phyloP scores from a whole-genome alignment of 495 filamentous ascomycete species.

The Neurospora sp. region DNA sequence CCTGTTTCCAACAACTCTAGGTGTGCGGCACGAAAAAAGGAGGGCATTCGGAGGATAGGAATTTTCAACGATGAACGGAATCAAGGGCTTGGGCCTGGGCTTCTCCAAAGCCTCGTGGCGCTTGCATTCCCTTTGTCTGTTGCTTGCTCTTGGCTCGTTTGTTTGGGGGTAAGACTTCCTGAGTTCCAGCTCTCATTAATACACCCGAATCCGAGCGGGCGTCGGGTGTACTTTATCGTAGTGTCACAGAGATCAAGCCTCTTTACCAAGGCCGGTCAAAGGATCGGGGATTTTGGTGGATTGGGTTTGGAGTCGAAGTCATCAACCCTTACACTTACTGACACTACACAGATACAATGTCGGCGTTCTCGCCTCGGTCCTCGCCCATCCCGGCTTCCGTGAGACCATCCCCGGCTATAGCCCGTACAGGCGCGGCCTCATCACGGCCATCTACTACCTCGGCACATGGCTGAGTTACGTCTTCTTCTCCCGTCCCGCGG shows the following conservation, averaged over 20 bases:
- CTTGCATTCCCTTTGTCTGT: constrained; percentile 37
- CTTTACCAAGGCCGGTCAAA: too few species aligned
- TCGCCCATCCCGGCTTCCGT: constrained; percentile 43
- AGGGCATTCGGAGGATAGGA: background rate
- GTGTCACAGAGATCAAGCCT: background rate
- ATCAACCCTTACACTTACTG: background rate
- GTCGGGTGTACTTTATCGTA: background rate
- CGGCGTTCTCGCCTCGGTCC: constrained; percentile 45
- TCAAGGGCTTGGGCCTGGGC: background rate
- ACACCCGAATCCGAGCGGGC: background rate
- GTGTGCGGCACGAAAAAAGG: background rate
- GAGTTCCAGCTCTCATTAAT: background rate
- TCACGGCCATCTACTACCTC: constrained; percentile 48
- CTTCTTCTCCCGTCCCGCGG: constrained; percentile 38
- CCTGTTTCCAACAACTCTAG: background rate
- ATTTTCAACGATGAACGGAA: background rate
- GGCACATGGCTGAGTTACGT: constrained; percentile 46
- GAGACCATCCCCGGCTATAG: constrained; percentile 31
- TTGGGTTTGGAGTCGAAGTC: too few species aligned
- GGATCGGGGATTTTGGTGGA: too few species aligned
- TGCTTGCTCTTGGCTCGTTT: constrained; percentile 47
- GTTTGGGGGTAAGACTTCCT: constrained; percentile 42
- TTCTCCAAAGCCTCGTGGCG: constrained; percentile 31
- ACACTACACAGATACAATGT: constrained; percentile 39
- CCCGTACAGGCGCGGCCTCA: constrained; percentile 35